Evolutionary conservation across 2,329 filamentous ascomycete genomes (phyloP).

Genomic region (Monosporascus sp.): DNA sequence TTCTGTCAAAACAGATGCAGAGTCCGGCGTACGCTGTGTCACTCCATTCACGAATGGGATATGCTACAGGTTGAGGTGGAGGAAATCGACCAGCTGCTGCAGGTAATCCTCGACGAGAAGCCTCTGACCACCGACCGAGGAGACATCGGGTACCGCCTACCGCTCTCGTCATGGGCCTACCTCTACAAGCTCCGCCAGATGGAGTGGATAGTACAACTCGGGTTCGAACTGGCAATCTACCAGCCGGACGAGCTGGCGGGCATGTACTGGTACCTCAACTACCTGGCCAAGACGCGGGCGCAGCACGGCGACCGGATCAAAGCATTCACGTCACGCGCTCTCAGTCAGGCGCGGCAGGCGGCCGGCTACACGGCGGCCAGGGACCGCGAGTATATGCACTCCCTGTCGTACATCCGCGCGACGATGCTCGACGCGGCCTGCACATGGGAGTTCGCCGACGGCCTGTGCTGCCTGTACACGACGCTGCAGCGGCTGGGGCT

Average conservation of each 20-base stretch:
- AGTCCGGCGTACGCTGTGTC: constrained; percentile 81
- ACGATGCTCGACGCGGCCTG: constrained; percentile 61
- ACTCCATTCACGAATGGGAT: constrained; percentile 79
- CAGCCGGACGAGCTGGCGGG: constrained; percentile 74
- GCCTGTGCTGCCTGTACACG: constrained; percentile 58
- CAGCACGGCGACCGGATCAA: constrained; percentile 70
- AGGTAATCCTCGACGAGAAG: constrained; percentile 54
- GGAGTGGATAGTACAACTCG: constrained; percentile 81
- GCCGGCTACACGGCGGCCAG: constrained; percentile 21
- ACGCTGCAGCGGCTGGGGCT: constrained; percentile 54
- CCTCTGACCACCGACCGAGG: constrained; percentile 40
- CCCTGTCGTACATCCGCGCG: constrained; percentile 51
- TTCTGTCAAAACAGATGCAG: constrained; percentile 88
- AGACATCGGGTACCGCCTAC: constrained; percentile 54
- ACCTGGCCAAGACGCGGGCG: constrained; percentile 62
- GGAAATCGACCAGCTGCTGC: constrained; percentile 65
- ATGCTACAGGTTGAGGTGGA: constrained; percentile 76
- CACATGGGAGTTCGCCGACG: constrained; percentile 50
- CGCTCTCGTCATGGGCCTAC: constrained; percentile 83
- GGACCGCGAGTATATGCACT: constrained; percentile 40
- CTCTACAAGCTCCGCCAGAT: constrained; percentile 86
- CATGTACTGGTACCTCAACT: constrained; percentile 88
- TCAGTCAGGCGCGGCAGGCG: constrained; percentile 25
- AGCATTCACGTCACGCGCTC: constrained; percentile 48
- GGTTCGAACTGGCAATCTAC: constrained; percentile 91